Evolutionary conservation across 345 rosid species (phyloP).

Genomic region (Hypericum perforatum): DNA sequence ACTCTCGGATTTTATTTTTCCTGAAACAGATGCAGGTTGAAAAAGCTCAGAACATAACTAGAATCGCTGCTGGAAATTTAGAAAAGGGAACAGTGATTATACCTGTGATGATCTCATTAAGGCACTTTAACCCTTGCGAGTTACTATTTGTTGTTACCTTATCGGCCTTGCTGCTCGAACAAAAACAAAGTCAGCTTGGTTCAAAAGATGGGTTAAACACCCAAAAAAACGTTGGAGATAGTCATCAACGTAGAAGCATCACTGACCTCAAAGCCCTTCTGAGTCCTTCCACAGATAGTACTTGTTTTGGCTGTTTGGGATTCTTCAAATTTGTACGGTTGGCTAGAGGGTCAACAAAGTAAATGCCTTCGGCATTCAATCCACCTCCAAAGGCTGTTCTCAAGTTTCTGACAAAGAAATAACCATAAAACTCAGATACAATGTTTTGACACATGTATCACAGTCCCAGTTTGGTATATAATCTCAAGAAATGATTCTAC

Average conservation of each 20-base stretch:
- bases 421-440: not conserved
- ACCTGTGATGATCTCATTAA: conserved; percentile 75
- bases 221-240: conserved; percentile 1
- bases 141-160: conserved; percentile 74
- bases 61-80: not conserved
- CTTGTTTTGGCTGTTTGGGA: conserved; percentile 40
- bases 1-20: conserved; percentile 28
- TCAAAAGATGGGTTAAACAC: not conserved
- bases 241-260: conserved; percentile 3
- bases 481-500: conserved; percentile 15
- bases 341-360: conserved; percentile 49
- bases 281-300: conserved; percentile 73
- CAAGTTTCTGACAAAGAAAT: conserved; percentile 41
- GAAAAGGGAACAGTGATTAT: conserved; percentile 5
- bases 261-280: conserved; percentile 18
- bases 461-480: not conserved
- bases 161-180: conserved; percentile 56
- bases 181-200: conserved; percentile 5
- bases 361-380: conserved; percentile 47
- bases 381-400: conserved; percentile 48
- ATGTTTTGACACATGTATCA: not conserved
- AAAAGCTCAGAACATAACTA: not conserved
- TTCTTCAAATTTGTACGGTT: conserved; percentile 35
- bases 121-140: conserved; percentile 90
- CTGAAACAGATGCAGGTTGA: conserved; percentile 21